These are phyloP conservation scores for Rhynchosporium agropyri DNA, from an alignment of 2,329 filamentous ascomycete species.

Conservation along the genomic window DNA sequence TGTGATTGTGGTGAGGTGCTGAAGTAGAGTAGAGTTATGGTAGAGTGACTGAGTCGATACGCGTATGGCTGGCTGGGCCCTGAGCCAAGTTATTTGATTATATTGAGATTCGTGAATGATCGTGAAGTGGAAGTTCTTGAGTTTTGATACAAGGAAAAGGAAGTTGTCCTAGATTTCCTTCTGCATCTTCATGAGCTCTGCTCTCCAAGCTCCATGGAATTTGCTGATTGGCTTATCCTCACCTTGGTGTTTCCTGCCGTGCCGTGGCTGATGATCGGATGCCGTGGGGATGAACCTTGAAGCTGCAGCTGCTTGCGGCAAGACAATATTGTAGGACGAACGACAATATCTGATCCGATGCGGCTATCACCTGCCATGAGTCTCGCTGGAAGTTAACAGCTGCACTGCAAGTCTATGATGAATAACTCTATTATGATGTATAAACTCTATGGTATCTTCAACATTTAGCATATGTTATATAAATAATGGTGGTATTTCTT, in stretches of 20 bases:
- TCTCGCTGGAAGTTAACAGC: not conserved
- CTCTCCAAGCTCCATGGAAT: not conserved
- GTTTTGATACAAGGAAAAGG: not conserved
- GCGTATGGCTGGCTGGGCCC: too few relatives aligned
- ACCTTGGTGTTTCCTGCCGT: constrained; percentile 8
- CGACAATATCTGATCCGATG: not conserved
- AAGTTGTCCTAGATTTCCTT: not conserved
- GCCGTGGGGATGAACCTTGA: not conserved
- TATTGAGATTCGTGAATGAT: not conserved
- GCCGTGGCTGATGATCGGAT: constrained; percentile 7
- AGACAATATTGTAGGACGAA: not conserved
- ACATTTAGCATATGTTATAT: not conserved
- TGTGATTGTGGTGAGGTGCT: constrained; percentile 9
- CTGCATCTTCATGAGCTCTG: constrained; percentile 10
- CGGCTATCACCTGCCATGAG: constrained; percentile 16
- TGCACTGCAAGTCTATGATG: not conserved
- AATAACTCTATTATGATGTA: not conserved
- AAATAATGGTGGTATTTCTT: not conserved
- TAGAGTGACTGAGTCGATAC: not conserved
- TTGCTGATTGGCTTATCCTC: constrained; percentile 8
- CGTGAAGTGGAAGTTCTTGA: not conserved
- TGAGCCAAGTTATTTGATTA: not conserved
- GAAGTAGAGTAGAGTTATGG: not conserved
- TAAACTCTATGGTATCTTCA: not conserved
- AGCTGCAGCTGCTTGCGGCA: constrained; percentile 11